These are phyloP conservation scores for Saccharomyces hybrid DNA, from an alignment of 1,139 yeast species.

Conservation along the genomic window DNA sequence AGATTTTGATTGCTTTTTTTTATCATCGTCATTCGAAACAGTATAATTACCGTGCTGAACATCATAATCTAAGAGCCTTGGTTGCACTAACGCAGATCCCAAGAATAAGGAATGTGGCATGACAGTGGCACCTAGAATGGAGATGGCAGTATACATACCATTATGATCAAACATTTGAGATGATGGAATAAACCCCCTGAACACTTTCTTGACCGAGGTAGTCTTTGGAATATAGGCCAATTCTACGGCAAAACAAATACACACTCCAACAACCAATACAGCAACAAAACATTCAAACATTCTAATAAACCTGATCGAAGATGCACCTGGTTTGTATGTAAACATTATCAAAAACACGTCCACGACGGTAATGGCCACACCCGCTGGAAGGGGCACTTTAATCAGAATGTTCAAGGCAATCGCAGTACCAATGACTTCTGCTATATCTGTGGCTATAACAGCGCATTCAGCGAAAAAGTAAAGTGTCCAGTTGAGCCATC, in stretches of 20 bases:
- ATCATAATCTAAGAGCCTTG: conserved; percentile 59
- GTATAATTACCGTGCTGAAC: conserved; percentile 38
- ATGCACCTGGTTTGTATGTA: conserved; percentile 65
- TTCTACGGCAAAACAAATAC: conserved; percentile 64
- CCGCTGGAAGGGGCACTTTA: conserved; percentile 68
- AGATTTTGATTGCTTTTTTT: conserved; percentile 12
- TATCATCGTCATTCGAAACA: conserved; percentile 14
- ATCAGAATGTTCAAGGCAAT: conserved; percentile 67
- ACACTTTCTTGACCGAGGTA: conserved; percentile 43
- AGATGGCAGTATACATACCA: conserved; percentile 68
- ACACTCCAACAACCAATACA: conserved; percentile 57
- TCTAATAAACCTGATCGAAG: conserved; percentile 55
- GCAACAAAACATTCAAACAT: conserved; percentile 64
- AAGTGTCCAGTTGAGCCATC: conserved; percentile 47
- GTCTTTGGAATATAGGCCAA: conserved; percentile 47
- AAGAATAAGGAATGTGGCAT: conserved; percentile 75
- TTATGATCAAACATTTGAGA: conserved; percentile 50
- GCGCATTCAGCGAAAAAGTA: conserved; percentile 74
- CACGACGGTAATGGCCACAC: conserved; percentile 60
- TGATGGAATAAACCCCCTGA: conserved; percentile 69
- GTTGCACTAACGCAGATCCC: conserved; percentile 71
- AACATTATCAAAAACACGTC: conserved; percentile 68
- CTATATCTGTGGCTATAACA: conserved; percentile 76
- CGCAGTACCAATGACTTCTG: conserved; percentile 86
- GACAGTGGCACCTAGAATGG: conserved; percentile 75